Conservation (phyloP, 805 yeast species). For the Yamadazyma endophytica region DNA sequence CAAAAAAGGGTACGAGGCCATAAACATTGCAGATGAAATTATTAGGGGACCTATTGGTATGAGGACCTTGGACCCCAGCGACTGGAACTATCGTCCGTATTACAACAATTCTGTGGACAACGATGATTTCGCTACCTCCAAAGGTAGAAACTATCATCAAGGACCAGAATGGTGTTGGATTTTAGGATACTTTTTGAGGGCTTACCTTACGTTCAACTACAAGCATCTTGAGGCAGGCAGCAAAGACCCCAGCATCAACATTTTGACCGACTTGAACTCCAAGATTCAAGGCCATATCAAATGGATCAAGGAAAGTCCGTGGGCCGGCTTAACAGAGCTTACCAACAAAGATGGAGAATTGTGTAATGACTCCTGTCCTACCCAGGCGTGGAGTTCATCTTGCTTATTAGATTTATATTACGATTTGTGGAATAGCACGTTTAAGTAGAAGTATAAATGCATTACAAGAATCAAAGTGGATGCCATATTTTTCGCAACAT, state of each 20-base stretch:
- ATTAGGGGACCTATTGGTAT: constrained; percentile 90
- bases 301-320: constrained; percentile 72
- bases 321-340: constrained; percentile 94
- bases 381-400: constrained; percentile 95
- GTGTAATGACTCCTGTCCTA: constrained; percentile 86
- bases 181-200: constrained; percentile 81
- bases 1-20: constrained; percentile 56
- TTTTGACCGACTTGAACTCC: constrained; percentile 46
- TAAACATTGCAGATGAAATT: constrained; percentile 64
- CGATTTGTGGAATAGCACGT: constrained; percentile 59
- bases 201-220: constrained; percentile 55
- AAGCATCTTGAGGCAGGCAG: constrained; percentile 30
- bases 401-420: constrained; percentile 76
- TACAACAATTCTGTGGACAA: constrained; percentile 78
- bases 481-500: no score
- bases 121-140: constrained; percentile 85
- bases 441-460: no score
- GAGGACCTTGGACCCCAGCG: constrained; percentile 89
- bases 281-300: constrained; percentile 61
- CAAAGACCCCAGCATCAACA: constrained; percentile 41
- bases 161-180: constrained; percentile 99
- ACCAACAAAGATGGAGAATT: constrained; percentile 82
- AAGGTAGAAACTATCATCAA: constrained; percentile 96
- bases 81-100: constrained; percentile 86
- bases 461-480: no score